Evolutionary conservation across 805 yeast species (phyloP), one percentile per base, ranked within the genome.

Genomic region (Candida piceae): DNA sequence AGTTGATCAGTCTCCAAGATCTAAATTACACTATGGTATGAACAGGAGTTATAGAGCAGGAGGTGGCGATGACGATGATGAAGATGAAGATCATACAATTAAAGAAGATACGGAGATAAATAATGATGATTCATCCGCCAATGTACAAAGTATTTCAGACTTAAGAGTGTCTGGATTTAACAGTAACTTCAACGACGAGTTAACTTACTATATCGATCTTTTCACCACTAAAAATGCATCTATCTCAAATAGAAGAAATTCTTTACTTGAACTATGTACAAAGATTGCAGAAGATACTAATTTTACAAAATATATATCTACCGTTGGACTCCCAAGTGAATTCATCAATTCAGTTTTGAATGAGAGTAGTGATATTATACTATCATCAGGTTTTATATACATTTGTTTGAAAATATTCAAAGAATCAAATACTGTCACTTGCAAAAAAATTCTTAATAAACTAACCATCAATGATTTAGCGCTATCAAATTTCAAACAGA

Each of bases 101-200:
- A n/a, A n/a, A n/a, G n/a, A n/a, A n/a, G n/a, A n/a, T n/a, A n/a
- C n/a, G n/a, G n/a, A n/a, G n/a, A n/a, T n/a, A n/a, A n/a, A 44
- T 8, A 23, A 13, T 17, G 30, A 4, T 11, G 43, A 36, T 13
- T 43, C 42, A 8, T 31, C 18, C 5, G 10, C 35, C 13, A 23
- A 38, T 10, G 24, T 57, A 12, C 54, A 52, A 30, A 53, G 53
- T 8, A 40, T 55, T n/a, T 24, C 52, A 5, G 57, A 56, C 25
- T 48, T 64, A 16, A 50, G 58, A 28, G 54, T 57, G 2, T 53
- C 58, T 38, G 74, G 74, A n/a, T 35, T 30, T 25, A 48, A 38
- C 39, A 46, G 31, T 29, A 44, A 40, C 21, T 44, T 35, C 33
- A 34, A 27, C 4, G 50, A 48, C 13, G 48, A 45, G 16, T 17